These are phyloP conservation scores for Thuidium tamariscinum DNA, from an alignment of 225 moss, liverwort and hornwort species.

Conservation along the genomic window DNA sequence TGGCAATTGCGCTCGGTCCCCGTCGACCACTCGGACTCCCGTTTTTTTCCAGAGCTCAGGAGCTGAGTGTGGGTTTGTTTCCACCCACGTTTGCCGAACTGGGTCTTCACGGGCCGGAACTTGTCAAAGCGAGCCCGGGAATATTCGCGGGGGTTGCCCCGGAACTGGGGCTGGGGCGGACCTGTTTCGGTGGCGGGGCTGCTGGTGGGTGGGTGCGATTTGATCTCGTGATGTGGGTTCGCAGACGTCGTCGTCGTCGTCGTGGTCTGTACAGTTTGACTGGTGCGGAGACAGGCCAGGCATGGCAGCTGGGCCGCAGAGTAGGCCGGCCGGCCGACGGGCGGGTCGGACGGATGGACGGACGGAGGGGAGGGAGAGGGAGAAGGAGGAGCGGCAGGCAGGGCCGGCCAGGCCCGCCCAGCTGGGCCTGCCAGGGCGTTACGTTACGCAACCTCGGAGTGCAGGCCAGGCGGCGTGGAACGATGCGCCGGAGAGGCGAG, in stretches of 20 bases:
- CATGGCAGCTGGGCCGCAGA: background rate
- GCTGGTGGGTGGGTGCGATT: background rate
- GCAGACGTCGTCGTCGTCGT: background rate
- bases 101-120: background rate
- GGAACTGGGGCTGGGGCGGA: background rate
- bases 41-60: background rate
- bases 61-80: background rate
- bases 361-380: background rate
- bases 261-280: background rate
- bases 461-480: constrained; percentile 5
- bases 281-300: background rate
- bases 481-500: background rate
- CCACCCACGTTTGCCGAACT: background rate
- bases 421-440: background rate
- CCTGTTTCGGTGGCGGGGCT: background rate
- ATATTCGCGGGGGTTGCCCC: background rate
- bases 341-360: background rate
- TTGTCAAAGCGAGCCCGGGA: background rate
- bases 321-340: background rate
- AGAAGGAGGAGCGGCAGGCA: background rate
- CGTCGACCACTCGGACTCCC: background rate
- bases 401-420: background rate
- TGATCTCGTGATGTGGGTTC: background rate
- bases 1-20: too few relatives aligned
- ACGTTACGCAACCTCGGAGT: background rate